phyloP scores from a whole-genome alignment of 2,329 filamentous ascomycete species.

The Colletotrichum acutatum region DNA sequence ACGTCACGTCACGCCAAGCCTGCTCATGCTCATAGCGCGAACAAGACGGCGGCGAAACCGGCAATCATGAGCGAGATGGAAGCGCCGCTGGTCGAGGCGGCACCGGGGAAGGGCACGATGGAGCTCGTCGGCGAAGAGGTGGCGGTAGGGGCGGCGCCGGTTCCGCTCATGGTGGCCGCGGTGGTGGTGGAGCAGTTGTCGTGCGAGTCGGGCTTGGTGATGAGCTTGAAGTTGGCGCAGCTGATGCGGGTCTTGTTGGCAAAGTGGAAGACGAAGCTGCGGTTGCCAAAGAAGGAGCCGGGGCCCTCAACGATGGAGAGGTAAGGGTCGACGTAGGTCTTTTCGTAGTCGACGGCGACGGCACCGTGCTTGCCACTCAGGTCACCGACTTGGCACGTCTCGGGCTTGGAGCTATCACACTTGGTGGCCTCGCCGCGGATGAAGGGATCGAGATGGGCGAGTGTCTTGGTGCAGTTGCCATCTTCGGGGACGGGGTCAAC shows the following conservation, averaged over 20 bases:
- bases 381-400: constrained; percentile 81
- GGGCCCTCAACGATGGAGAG: constrained; percentile 63
- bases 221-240: constrained; percentile 69
- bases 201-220: constrained; percentile 35
- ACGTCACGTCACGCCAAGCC: background rate
- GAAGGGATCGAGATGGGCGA: constrained; percentile 78
- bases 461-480: constrained; percentile 78
- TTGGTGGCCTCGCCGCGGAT: constrained; percentile 68
- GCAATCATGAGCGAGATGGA: constrained; percentile 21
- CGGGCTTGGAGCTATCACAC: constrained; percentile 67
- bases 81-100: constrained; percentile 32
- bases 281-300: constrained; percentile 72
- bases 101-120: constrained; percentile 21
- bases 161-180: background rate
- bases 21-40: constrained; percentile 37
- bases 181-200: constrained; percentile 30
- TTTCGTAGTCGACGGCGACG: constrained; percentile 59
- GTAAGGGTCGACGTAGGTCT: constrained; percentile 66
- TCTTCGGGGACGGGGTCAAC: constrained; percentile 68
- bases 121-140: background rate
- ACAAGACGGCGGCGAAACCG: constrained; percentile 39
- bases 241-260: constrained; percentile 72
- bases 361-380: constrained; percentile 79
- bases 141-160: background rate
- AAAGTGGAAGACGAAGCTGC: constrained; percentile 72